Conservation (phyloP, 1,139 yeast genomes). For the Pichia sp. region DNA sequence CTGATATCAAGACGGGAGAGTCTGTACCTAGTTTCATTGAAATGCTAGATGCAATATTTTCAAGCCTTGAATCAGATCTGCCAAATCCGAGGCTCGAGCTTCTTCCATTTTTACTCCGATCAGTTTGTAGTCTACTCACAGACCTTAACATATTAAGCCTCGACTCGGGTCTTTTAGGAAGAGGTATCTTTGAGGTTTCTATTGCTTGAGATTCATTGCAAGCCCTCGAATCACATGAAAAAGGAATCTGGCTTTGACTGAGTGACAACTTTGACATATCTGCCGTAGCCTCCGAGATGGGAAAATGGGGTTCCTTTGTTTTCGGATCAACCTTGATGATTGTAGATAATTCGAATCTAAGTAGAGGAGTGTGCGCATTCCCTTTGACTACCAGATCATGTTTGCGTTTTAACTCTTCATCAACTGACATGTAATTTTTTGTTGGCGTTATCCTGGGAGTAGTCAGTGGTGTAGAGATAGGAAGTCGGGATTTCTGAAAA, state of each 20-base stretch:
- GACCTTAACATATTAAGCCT: constrained; percentile 19
- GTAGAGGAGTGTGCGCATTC: constrained; percentile 4
- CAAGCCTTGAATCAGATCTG: constrained; percentile 17
- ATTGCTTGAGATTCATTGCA: not conserved
- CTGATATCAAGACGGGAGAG: constrained; percentile 10
- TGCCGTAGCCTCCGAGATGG: not conserved
- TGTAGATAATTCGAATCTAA: constrained; percentile 13
- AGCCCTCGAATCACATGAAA: not conserved
- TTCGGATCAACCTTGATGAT: constrained; percentile 6
- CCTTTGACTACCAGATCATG: not conserved
- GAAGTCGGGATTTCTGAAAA: constrained; percentile 12
- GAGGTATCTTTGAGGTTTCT: constrained; percentile 24
- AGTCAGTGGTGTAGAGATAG: constrained; percentile 17
- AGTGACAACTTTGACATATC: not conserved
- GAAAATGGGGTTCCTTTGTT: not conserved
- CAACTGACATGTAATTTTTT: constrained; percentile 11
- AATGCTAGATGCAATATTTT: constrained; percentile 15
- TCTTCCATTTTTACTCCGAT: not conserved
- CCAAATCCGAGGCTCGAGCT: not conserved
- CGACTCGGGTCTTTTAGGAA: constrained; percentile 27
- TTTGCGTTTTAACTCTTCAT: constrained; percentile 4
- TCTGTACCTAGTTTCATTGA: constrained; percentile 18
- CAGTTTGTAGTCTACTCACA: constrained; percentile 12
- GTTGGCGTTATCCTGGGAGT: constrained; percentile 18
- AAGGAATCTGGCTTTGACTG: not conserved